Percentiles rank a stretch among this genome's conserved stretches.
Conservation (phyloP, 2,329 filamentous ascomycete genomes). For the Ophiostoma montium region DNA sequence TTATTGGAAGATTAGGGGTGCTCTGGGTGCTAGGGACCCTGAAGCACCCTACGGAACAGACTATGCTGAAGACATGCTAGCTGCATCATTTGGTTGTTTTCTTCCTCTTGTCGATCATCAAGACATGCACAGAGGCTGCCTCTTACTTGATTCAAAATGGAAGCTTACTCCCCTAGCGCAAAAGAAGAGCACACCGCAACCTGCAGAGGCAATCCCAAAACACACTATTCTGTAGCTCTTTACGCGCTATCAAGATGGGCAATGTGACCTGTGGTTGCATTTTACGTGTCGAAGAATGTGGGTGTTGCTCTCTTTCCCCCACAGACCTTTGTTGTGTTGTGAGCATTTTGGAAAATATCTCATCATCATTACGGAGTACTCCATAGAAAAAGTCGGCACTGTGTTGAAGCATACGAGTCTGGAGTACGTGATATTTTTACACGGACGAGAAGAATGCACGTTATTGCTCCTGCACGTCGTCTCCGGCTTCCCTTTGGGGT, state of each 20-base stretch:
- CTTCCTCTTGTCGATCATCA: background rate
- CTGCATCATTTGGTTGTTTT: background rate
- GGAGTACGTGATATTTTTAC: no score
- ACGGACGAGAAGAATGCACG: no score
- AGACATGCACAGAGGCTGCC: background rate
- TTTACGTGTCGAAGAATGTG: background rate
- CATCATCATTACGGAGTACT: no score
- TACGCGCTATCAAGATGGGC: background rate
- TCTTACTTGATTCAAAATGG: background rate
- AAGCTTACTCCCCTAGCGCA: background rate
- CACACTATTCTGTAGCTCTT: background rate
- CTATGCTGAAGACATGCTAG: background rate
- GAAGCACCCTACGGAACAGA: background rate
- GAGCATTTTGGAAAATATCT: no score
- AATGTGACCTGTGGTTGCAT: conserved; percentile 1
- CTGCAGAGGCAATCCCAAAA: background rate
- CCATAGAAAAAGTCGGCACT: no score
- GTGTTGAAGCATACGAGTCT: no score
- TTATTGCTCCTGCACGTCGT: background rate
- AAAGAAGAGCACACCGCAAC: background rate
- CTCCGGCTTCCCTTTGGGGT: background rate
- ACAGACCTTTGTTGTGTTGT: no score
- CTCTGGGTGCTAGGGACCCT: background rate
- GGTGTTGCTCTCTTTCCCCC: no score
- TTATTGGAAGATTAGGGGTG: no score